Base-by-base conservation (phyloP, 768 basidiomycete species). In the Fibroporia radiculosa region DNA sequence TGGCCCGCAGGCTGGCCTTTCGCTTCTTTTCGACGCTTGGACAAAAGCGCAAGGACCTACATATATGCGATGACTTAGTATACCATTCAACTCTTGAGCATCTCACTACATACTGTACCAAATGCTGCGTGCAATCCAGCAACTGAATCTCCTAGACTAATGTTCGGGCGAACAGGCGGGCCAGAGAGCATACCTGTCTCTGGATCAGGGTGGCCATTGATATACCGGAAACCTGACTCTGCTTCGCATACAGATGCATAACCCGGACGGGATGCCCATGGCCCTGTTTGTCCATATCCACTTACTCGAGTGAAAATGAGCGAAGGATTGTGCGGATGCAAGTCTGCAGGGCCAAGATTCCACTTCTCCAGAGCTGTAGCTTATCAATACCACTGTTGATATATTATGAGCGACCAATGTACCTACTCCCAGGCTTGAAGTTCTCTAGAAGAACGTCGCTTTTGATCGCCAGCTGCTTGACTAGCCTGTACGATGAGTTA, bases 241-340 rank as follows among this genome's bases (percentile, higher is more conserved):
- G 81, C 82, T 63, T 85, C 83, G 50, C 82, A 85, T 3, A 85
- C 82, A 4, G 82, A 80, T 2, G 83, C 82, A 49, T 80, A 85
- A 16, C 83, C 82, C 4, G 82, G 81, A 10, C 80, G 73, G 16
- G 74, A 70, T 0, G 78, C 71, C 82, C 82, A 84, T 18, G 83
- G 82, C 1, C 82, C 83, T 0, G 80, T 83, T 54, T 85, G 83
- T 2, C 83, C 82, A 51, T 83, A 85, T 6, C 83, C 82, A 50
- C 80, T 82, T 18, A 85, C 79, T 50, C 93, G 89, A 6, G 92
- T 95, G 58, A 89, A 93, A 55, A 97, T 88, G 46, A 97, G 73
- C 42, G 80, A 82, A 0, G 90, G 85, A 54, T 95, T 93, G 48
- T 80, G 77, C n/a, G 77, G 79, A 18, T 74, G 76, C 3, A 84